A percentile compares a stretch with the other conserved stretches of the same genome.
phyloP scores from a whole-genome alignment of 345 rosid species.

The Boechera stricta region DNA sequence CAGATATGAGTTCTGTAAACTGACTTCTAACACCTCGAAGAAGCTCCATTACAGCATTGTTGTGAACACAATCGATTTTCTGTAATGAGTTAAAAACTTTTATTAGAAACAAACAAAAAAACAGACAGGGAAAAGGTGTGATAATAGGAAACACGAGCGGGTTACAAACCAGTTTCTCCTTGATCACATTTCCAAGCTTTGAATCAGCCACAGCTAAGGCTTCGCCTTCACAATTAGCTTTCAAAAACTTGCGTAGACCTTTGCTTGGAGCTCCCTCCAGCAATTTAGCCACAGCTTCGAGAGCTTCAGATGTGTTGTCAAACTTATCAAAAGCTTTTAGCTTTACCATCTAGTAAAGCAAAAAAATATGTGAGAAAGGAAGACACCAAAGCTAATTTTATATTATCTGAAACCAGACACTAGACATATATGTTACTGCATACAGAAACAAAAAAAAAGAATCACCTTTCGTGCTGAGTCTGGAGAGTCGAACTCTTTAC shows the following conservation, averaged over 20 bases:
- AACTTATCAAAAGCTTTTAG: constrained; percentile 75
- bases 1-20: constrained; percentile 80
- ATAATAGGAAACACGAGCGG: not conserved
- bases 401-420: not conserved
- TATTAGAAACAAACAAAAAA: constrained; percentile 10
- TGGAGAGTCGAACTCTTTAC: constrained; percentile 58
- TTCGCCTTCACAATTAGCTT: constrained; percentile 71
- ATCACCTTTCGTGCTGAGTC: constrained; percentile 73
- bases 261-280: constrained; percentile 72
- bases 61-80: constrained; percentile 90
- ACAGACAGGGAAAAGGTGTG: not conserved
- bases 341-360: constrained; percentile 62
- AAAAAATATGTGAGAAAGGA: constrained; percentile 2
- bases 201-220: constrained; percentile 76
- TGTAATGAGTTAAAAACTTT: constrained; percentile 24
- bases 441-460: not conserved
- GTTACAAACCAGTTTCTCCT: constrained; percentile 74
- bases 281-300: constrained; percentile 71
- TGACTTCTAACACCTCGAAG: constrained; percentile 82
- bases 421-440: no score
- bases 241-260: constrained; percentile 72
- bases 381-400: not conserved
- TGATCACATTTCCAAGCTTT: constrained; percentile 86
- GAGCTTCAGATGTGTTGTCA: constrained; percentile 78
- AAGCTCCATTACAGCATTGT: constrained; percentile 83